Evolutionary conservation across 176 grass and related monocot species (phyloP), one percentile per base, ranked within the genome.

Genomic region (Metroxylon sagu): DNA sequence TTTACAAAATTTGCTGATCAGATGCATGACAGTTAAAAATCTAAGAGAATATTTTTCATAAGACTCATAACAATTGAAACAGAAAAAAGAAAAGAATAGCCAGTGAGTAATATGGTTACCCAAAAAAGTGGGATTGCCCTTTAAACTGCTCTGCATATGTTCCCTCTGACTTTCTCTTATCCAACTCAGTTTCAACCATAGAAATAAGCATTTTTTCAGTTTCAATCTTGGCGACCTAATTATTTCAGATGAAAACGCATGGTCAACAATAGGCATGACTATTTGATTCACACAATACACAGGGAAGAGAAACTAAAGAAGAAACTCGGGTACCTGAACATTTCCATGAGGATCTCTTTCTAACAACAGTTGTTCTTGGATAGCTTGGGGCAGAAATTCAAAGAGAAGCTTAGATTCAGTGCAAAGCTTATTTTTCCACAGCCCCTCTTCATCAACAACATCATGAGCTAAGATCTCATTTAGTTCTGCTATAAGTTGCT

Each of bases 271-370:
- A 43, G 35, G 65, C 25, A 61, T 72, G 39, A 31, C 18, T 25
- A 65, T 28, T 25, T 51, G 53, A 39, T 31, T 48, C 2, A 26
- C 19, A 61, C 26, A 25, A n/a, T 10, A 12, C 35, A 43, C 35
- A 43, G 12, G 35, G 35, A 43, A 12, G 35, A 43, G 35, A 43
- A 12, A 43, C 35, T 43, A 43, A 43, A 43, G 35, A 43, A 43
- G 8, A 43, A 43, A 43, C 35, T 43, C 65, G 16, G 58, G 74
- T 80, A 98, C 94, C 82, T 98, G 88, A 71, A 98, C 94, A 77
- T 98, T 98, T 70, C 94, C 94, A 73, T 92, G 94, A 25, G 94
- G 94, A 66, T 98, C 94, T 76, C 94, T 98, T 89, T 98, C 88
- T 58, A 98, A 78, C 61, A 98, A 26, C 72, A 98, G 79, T 76